Evolutionary conservation across 2,329 filamentous ascomycete species (phyloP).

Genomic region (Pleomassaria siparia): DNA sequence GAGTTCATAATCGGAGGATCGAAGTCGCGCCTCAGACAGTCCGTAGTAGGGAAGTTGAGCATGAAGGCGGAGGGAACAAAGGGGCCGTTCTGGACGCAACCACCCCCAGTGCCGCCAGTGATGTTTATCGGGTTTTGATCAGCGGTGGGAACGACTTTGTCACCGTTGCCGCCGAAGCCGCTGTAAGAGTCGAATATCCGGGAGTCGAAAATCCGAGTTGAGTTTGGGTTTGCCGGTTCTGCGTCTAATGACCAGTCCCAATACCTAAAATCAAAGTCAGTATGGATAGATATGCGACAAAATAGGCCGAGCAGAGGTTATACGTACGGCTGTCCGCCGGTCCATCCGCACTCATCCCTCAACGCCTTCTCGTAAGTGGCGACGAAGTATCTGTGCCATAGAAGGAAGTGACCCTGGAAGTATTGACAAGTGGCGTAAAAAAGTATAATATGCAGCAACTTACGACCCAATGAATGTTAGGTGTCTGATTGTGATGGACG

Average conservation of each 20-base stretch:
- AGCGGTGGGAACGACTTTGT: conserved; percentile 2
- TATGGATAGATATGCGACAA: not conserved
- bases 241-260: conserved; percentile 32
- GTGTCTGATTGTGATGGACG: conserved; percentile 22
- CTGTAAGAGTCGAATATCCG: conserved; percentile 20
- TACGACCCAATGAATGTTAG: conserved; percentile 27
- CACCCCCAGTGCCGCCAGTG: not conserved
- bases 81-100: conserved; percentile 29
- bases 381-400: conserved; percentile 28
- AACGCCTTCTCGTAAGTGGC: conserved; percentile 25
- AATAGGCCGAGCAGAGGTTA: not conserved
- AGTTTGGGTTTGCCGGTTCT: conserved; percentile 13
- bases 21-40: conserved; percentile 39
- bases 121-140: not conserved
- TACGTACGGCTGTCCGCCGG: conserved; percentile 18
- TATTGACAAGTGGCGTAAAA: not conserved
- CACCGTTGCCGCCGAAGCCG: conserved; percentile 42
- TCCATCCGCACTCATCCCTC: conserved; percentile 25
- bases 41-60: conserved; percentile 23
- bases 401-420: conserved; percentile 17
- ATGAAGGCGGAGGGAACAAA: conserved; percentile 26
- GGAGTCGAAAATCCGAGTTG: conserved; percentile 16
- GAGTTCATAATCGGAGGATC: conserved; percentile 24
- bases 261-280: conserved; percentile 4
- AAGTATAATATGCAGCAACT: not conserved